phyloP scores from a whole-genome alignment of 73 alveolate species.

The Blepharisma stoltei region DNA sequence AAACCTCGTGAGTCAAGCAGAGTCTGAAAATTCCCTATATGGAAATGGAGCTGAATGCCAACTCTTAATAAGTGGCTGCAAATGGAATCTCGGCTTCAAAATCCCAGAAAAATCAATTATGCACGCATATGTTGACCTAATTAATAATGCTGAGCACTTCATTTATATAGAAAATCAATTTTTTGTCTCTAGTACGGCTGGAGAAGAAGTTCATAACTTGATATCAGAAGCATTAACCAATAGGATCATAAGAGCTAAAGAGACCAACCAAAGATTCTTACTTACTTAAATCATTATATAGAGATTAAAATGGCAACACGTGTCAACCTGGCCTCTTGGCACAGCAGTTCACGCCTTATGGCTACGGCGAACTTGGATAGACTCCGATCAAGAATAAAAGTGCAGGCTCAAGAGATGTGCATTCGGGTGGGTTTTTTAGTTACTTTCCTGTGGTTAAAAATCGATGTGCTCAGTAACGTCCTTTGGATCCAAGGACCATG shows the following conservation, averaged over 20 bases:
- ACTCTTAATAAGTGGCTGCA: slow-evolving; percentile 78
- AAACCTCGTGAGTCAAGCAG: neutral
- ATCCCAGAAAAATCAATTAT: slow-evolving; percentile 82
- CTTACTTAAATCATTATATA: too few relatives aligned
- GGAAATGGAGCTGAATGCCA: slow-evolving; percentile 42
- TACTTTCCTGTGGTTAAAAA: too few relatives aligned
- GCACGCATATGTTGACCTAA: slow-evolving; percentile 75
- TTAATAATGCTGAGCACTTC: slow-evolving; percentile 75
- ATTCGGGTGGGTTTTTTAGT: too few relatives aligned
- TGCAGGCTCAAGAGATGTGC: too few relatives aligned
- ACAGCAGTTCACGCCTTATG: too few relatives aligned
- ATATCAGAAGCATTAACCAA: slow-evolving; percentile 71
- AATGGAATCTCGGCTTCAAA: slow-evolving; percentile 88
- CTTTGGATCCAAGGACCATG: too few relatives aligned
- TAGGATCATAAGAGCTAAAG: slow-evolving; percentile 70
- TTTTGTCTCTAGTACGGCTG: slow-evolving; percentile 79
- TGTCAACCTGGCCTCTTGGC: too few relatives aligned
- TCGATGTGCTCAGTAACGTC: too few relatives aligned
- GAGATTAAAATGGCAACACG: too few relatives aligned
- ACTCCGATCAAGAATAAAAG: too few relatives aligned
- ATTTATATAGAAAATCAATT: slow-evolving; percentile 96
- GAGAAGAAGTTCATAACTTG: slow-evolving; percentile 57
- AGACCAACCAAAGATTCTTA: slow-evolving; percentile 42
- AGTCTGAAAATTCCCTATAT: slow-evolving; percentile 48
- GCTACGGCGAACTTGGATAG: too few relatives aligned